Conservation (phyloP, 768 basidiomycete genomes). For the Russula dissimulans region DNA sequence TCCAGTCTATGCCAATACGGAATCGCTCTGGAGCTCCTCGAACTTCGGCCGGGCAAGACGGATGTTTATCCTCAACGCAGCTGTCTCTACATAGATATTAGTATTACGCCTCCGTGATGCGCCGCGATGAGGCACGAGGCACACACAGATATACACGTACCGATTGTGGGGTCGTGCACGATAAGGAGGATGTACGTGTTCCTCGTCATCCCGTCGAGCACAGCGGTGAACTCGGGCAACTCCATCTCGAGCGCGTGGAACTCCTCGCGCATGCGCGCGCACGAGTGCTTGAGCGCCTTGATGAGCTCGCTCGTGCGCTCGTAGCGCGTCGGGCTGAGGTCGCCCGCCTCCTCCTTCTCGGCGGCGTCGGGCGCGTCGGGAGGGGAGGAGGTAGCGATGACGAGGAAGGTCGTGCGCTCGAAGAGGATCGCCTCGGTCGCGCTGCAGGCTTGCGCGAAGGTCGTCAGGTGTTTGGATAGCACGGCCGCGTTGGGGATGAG, state of each 20-base stretch:
- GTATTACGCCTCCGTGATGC: too few relatives aligned
- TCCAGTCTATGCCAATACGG: slow-evolving; percentile 7
- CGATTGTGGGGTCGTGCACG: slow-evolving; percentile 81
- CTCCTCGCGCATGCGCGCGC: slow-evolving; percentile 75
- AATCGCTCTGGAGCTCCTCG: slow-evolving; percentile 78
- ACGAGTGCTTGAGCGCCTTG: slow-evolving; percentile 91
- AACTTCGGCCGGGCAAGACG: slow-evolving; percentile 80
- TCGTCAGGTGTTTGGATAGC: slow-evolving; percentile 77
- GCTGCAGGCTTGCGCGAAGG: slow-evolving; percentile 77
- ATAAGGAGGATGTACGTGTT: slow-evolving; percentile 92
- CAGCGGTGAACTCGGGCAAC: slow-evolving; percentile 74
- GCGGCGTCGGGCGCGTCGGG: slow-evolving; percentile 27
- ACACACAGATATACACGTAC: slow-evolving; percentile 32
- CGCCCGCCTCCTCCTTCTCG: slow-evolving; percentile 25
- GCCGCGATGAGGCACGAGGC: not conserved
- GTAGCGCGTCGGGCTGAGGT: slow-evolving; percentile 62
- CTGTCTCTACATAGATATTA: slow-evolving; percentile 52
- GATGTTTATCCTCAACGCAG: slow-evolving; percentile 81
- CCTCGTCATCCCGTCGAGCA: slow-evolving; percentile 84
- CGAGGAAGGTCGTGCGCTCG: slow-evolving; percentile 95
- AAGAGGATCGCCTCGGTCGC: slow-evolving; percentile 94
- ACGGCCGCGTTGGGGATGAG: slow-evolving; percentile 87
- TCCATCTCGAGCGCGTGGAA: slow-evolving; percentile 86
- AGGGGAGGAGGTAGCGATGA: slow-evolving; percentile 75
- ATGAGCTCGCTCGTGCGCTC: slow-evolving; percentile 88